A percentile compares a stretch with the other conserved stretches of the same genome.
Conservation (phyloP, 805 yeast genomes). For the Ogataea corticis region DNA sequence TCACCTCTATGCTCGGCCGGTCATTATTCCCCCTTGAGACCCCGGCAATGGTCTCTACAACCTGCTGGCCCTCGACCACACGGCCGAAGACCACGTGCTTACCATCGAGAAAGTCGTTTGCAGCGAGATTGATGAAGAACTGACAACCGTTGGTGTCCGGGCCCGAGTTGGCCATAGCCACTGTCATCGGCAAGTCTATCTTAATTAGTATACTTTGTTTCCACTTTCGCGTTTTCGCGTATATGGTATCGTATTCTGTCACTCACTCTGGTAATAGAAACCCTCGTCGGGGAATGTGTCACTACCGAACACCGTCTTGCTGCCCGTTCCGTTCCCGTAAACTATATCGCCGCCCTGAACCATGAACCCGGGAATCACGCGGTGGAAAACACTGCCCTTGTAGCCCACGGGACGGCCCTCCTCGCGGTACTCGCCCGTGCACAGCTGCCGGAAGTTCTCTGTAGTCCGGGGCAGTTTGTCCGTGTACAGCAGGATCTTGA, state of each 20-base stretch:
- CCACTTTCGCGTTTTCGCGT: not conserved
- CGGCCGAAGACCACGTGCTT: constrained; percentile 52
- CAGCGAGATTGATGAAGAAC: constrained; percentile 41
- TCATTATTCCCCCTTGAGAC: constrained; percentile 24
- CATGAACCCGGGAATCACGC: constrained; percentile 46
- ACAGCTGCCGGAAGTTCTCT: constrained; percentile 54
- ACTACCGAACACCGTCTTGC: constrained; percentile 41
- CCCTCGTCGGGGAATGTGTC: constrained; percentile 46
- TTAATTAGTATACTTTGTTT: too few species aligned
- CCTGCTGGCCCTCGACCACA: constrained; percentile 44
- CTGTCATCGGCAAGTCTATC: constrained; percentile 19
- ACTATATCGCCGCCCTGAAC: constrained; percentile 36
- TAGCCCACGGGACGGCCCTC: constrained; percentile 45
- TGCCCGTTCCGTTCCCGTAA: constrained; percentile 46
- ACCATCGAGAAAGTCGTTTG: constrained; percentile 41
- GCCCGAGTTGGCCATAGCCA: constrained; percentile 45
- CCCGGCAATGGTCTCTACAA: constrained; percentile 32
- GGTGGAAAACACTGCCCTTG: constrained; percentile 39
- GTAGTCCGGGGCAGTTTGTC: constrained; percentile 44
- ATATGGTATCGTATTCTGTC: constrained; percentile 4
- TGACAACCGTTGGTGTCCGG: constrained; percentile 49
- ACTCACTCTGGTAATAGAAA: constrained; percentile 35
- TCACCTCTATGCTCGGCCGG: constrained; percentile 22
- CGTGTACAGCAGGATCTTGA: constrained; percentile 45
- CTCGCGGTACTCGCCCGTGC: constrained; percentile 48